These are phyloP conservation scores for Pythium angustatum DNA, from an alignment of 352 stramenopile genomes.

Conservation along the genomic window DNA sequence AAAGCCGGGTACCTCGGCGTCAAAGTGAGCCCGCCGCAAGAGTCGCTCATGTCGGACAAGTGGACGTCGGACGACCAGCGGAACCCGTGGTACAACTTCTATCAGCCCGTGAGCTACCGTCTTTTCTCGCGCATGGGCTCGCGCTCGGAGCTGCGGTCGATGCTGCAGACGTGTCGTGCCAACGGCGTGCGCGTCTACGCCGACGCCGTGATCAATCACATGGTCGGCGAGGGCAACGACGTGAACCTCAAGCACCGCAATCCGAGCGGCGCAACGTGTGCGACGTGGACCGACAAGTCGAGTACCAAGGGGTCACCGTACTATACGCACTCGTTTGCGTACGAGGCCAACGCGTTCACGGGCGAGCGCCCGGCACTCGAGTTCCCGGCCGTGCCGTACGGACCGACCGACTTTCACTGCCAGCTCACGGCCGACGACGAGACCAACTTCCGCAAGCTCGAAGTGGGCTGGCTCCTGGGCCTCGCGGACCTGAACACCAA, in stretches of 20 bases:
- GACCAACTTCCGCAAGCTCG: conserved; percentile 38
- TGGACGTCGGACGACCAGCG: conserved; percentile 41
- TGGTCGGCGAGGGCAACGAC: conserved; percentile 35
- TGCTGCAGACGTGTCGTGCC: conserved; percentile 70
- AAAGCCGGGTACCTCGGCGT: conserved; percentile 71
- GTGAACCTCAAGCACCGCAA: conserved; percentile 26
- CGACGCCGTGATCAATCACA: conserved; percentile 36
- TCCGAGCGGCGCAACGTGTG: conserved; percentile 8
- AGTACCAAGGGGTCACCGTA: conserved; percentile 29
- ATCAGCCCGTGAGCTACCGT: conserved; percentile 66
- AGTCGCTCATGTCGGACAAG: conserved; percentile 48
- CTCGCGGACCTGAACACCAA: conserved; percentile 59
- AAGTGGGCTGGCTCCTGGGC: conserved; percentile 40
- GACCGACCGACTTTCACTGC: conserved; percentile 67
- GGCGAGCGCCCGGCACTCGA: conserved; percentile 47
- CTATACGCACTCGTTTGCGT: conserved; percentile 41
- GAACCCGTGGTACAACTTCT: conserved; percentile 74
- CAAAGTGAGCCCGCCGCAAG: conserved; percentile 70
- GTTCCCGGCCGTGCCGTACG: conserved; percentile 60
- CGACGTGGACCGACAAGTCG: conserved; percentile 27
- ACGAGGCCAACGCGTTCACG: conserved; percentile 45
- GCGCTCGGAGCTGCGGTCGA: conserved; percentile 46
- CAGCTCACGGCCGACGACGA: conserved; percentile 36
- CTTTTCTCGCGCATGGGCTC: conserved; percentile 58
- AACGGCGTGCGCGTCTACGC: conserved; percentile 61